A percentile compares a stretch with the other conserved stretches of the same genome.
Evolutionary conservation across 148 eudicot species (phyloP).

Genomic region (Dysphania ambrosioides): DNA sequence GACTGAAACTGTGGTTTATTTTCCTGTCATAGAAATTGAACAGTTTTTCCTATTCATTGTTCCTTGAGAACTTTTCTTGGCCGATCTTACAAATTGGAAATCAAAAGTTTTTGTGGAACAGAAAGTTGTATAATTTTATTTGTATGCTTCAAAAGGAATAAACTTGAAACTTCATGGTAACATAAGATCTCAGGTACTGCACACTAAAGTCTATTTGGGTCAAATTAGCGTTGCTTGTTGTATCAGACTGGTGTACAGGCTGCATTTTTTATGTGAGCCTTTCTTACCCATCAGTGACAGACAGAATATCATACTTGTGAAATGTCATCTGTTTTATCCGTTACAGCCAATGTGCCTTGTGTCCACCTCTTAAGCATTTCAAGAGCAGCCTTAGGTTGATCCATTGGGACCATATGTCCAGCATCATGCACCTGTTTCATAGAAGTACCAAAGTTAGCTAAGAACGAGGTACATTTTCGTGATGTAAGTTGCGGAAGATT

Average conservation of each 20-base stretch:
- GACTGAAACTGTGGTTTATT: neutral
- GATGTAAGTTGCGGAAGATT: neutral
- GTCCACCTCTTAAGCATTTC: constrained; percentile 81
- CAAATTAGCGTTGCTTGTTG: constrained; percentile 10
- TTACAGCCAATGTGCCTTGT: constrained; percentile 38
- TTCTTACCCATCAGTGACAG: constrained; percentile 5
- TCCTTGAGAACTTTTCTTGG: neutral
- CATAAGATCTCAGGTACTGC: constrained; percentile 11
- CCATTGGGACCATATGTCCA: constrained; percentile 89
- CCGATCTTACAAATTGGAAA: neutral
- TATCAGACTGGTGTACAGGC: neutral
- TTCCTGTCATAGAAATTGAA: neutral
- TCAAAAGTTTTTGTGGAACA: neutral
- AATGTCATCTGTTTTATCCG: constrained; percentile 20
- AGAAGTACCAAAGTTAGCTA: constrained; percentile 10
- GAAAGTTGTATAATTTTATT: constrained; percentile 9
- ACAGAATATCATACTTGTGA: constrained; percentile 20
- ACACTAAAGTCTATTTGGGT: neutral
- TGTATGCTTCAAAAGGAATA: constrained; percentile 10
- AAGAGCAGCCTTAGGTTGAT: constrained; percentile 77
- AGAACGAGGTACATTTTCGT: neutral
- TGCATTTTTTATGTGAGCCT: constrained; percentile 2
- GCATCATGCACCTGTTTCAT: constrained; percentile 53
- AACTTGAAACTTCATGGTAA: neutral
- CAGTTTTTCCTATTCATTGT: neutral